These are phyloP conservation scores for Pugionium cornutum DNA, from an alignment of 345 rosid species.

Conservation along the genomic window DNA sequence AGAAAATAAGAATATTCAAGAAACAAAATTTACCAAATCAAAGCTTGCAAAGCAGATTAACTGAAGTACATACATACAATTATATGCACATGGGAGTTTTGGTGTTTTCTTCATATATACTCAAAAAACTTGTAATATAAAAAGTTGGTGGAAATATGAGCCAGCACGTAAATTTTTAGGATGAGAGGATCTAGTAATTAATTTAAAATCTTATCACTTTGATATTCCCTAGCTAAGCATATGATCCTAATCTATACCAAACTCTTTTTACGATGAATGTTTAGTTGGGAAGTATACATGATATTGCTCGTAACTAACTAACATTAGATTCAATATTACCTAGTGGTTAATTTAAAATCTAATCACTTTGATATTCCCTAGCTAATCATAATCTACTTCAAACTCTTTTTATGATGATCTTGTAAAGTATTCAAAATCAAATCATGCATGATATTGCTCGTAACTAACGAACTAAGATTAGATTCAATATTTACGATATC, in stretches of 20 bases:
- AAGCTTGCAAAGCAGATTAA: neutral
- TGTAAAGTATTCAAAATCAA: conserved; percentile 1
- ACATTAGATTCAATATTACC: neutral
- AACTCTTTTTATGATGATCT: conserved; percentile 33
- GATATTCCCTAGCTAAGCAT: conserved; percentile 28
- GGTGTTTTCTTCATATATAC: conserved; percentile 32
- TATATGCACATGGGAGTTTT: conserved; percentile 38
- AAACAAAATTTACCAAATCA: conserved; percentile 18
- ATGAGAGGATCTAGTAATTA: conserved; percentile 30
- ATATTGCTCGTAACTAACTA: conserved; percentile 32
- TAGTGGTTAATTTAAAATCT: conserved; percentile 24
- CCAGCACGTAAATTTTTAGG: conserved; percentile 23
- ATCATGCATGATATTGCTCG: conserved; percentile 26
- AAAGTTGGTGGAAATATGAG: conserved; percentile 28
- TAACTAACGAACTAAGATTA: conserved; percentile 13
- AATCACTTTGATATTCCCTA: conserved; percentile 30
- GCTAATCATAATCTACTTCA: conserved; percentile 29
- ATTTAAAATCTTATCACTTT: conserved; percentile 21
- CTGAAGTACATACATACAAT: conserved; percentile 17
- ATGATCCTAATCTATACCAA: conserved; percentile 33
- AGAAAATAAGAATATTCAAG: conserved; percentile 23
- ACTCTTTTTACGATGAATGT: conserved; percentile 33
- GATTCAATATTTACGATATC: too few relatives aligned
- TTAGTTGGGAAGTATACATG: conserved; percentile 24
- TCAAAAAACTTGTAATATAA: conserved; percentile 24